Base-by-base conservation (phyloP, 495 filamentous ascomycete genomes). In the Chaetomium tenue region DNA sequence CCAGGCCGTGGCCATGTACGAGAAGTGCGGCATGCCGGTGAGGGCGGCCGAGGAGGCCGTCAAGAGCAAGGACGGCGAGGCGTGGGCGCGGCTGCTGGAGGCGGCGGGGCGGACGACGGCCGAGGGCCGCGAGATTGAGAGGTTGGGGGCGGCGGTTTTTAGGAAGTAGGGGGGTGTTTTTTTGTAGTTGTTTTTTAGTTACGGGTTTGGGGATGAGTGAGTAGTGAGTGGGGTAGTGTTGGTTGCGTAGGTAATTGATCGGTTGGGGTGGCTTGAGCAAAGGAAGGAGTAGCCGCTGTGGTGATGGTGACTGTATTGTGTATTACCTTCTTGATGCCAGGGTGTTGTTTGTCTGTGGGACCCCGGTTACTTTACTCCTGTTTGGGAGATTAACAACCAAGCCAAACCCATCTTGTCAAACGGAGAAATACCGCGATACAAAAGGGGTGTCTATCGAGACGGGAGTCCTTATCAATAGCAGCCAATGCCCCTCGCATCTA, bases 31-130 rank as follows among this genome's bases (percentile, higher is more conserved):
- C 26, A 86, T 95, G 86, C 82, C 92, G 30, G 85, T 89, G 25
- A 91, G 92, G 78, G 94, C 95, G 13, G 95, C 88, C 18, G 92
- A 97, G 76, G 94, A 98, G 78, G 92, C 94, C 42, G 83, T 91
- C 47, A 89, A 86, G 80, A 81, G 81, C 59, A 96, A 90, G 76
- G 91, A 98, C 74, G 73, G 87, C 58, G 86, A 87, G 67, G 78
- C 86, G 3, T 79, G 78, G 78, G 66, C 58, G 23, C 80, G 74
- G 26, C 64, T 82, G 58, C 70, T 82, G 6, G 80, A 82, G 66
- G 77, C 76, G 18, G 80, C 78, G 9, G 80, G 80, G 22, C 67
- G 72, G 52, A 70, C 66, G 4, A 80, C 77, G 51, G 22, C 61
- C 0, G 80, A 82, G 52, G 80, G 80, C 4, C 72, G 75, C 60